A percentile compares a stretch with the other conserved stretches of the same genome.
phyloP scores from a whole-genome alignment of 2,329 filamentous ascomycete species.

The Xylaria sp. region DNA sequence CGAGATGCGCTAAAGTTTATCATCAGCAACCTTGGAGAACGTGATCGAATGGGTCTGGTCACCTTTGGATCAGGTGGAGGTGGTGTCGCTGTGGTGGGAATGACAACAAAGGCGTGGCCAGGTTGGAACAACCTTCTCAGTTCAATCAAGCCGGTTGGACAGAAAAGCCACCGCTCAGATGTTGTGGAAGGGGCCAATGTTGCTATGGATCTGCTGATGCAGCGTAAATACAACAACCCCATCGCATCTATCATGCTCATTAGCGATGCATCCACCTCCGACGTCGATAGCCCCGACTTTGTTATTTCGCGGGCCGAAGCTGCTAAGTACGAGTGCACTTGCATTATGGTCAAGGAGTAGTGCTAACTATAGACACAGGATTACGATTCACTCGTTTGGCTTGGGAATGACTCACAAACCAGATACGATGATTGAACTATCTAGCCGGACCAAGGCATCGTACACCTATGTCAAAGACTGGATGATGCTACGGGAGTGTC shows the following conservation, averaged over 20 bases:
- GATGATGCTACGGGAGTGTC: constrained; percentile 99
- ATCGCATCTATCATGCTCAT: constrained; percentile 94
- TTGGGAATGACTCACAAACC: constrained; percentile 96
- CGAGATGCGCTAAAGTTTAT: constrained; percentile 90
- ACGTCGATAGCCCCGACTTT: constrained; percentile 93
- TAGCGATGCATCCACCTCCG: constrained; percentile 92
- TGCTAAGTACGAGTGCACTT: constrained; percentile 65
- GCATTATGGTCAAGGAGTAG: neutral
- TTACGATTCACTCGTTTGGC: constrained; percentile 94
- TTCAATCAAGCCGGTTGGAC: constrained; percentile 86
- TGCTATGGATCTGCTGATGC: constrained; percentile 97
- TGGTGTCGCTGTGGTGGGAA: constrained; percentile 91
- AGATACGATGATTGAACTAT: constrained; percentile 97
- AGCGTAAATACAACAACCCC: constrained; percentile 91
- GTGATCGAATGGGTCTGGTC: constrained; percentile 93
- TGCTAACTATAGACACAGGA: constrained; percentile 50
- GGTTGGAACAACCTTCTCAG: constrained; percentile 84
- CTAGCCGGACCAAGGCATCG: constrained; percentile 88
- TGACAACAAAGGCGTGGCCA: constrained; percentile 92
- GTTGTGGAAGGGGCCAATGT: constrained; percentile 97
- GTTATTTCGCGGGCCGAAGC: constrained; percentile 95
- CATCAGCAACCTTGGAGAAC: constrained; percentile 80
- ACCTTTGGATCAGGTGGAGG: constrained; percentile 94
- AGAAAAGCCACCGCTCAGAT: constrained; percentile 93
- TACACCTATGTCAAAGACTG: constrained; percentile 99